These are phyloP conservation scores for Penicillium sp. DNA, from an alignment of 2,329 filamentous ascomycete genomes.

Conservation along the genomic window DNA sequence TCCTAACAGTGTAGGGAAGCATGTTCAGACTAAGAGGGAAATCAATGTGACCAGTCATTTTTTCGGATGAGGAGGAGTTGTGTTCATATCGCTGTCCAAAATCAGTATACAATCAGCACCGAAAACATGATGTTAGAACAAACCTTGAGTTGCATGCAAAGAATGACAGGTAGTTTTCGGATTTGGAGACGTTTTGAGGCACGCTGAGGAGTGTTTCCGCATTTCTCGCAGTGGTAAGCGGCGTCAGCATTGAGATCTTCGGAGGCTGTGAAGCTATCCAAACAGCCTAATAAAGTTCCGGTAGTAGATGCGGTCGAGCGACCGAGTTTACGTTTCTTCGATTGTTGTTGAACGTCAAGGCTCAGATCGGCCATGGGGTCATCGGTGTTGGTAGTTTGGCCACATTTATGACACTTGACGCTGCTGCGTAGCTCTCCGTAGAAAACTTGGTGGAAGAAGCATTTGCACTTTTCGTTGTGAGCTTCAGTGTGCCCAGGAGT, in stretches of 20 bases:
- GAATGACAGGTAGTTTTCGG: slow-evolving; percentile 79
- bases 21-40: slow-evolving; percentile 89
- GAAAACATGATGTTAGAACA: slow-evolving; percentile 13
- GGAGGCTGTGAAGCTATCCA: slow-evolving; percentile 83
- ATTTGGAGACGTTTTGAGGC: slow-evolving; percentile 83
- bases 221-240: slow-evolving; percentile 83
- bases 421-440: slow-evolving; percentile 89
- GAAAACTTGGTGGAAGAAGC: slow-evolving; percentile 91
- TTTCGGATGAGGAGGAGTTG: slow-evolving; percentile 72
- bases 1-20: slow-evolving; percentile 79
- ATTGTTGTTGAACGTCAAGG: slow-evolving; percentile 77
- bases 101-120: not conserved
- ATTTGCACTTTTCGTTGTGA: slow-evolving; percentile 64
- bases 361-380: slow-evolving; percentile 92
- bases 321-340: slow-evolving; percentile 51
- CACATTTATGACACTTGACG: slow-evolving; percentile 86
- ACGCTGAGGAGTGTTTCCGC: slow-evolving; percentile 69
- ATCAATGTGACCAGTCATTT: slow-evolving; percentile 82
- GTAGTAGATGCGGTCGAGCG: slow-evolving; percentile 41
- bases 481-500: slow-evolving; percentile 71
- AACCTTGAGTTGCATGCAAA: slow-evolving; percentile 92
- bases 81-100: slow-evolving; percentile 68
- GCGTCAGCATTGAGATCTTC: slow-evolving; percentile 70
- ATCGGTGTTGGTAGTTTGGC: slow-evolving; percentile 76
- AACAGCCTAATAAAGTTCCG: slow-evolving; percentile 68